Conservation (phyloP, 805 yeast genomes). For the Grigorovia transvaalensis region DNA sequence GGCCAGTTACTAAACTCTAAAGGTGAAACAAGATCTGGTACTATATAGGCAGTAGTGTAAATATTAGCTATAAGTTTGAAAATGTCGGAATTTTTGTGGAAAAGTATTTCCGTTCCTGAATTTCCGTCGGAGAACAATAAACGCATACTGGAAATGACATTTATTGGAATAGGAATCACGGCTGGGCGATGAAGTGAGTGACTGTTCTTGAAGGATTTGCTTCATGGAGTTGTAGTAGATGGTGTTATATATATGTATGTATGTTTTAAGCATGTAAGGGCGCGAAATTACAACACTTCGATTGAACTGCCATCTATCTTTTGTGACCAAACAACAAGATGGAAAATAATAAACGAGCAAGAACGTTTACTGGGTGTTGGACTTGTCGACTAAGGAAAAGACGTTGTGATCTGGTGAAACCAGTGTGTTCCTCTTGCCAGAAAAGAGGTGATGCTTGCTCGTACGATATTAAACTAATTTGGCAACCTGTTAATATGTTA, state of each 20-base stretch:
- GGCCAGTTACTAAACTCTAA: conserved; percentile 6
- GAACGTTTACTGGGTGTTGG: conserved; percentile 30
- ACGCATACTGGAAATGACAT: neutral
- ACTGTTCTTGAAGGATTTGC: neutral
- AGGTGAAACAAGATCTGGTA: neutral
- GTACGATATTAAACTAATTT: conserved; percentile 23
- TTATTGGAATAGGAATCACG: neutral
- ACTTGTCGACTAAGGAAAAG: conserved; percentile 27
- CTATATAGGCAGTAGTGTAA: too few relatives aligned
- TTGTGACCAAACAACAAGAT: neutral
- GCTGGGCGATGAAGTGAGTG: neutral
- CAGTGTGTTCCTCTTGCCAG: conserved; percentile 21
- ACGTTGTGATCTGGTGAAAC: conserved; percentile 24
- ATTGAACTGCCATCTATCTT: neutral
- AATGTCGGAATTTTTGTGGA: neutral
- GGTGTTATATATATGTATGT: neutral
- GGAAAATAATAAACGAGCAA: conserved; percentile 5
- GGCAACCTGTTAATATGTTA: conserved; percentile 22
- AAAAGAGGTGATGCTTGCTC: conserved; percentile 20
- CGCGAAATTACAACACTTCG: too few relatives aligned
- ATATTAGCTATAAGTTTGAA: too few relatives aligned
- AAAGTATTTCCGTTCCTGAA: neutral
- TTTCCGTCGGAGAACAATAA: neutral
- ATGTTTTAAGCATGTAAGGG: too few relatives aligned
- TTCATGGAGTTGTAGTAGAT: neutral